Percentiles rank a stretch among this genome's conserved stretches.
phyloP scores from a whole-genome alignment of 2,329 filamentous ascomycete species.

The Leptoxyphium fumago region DNA sequence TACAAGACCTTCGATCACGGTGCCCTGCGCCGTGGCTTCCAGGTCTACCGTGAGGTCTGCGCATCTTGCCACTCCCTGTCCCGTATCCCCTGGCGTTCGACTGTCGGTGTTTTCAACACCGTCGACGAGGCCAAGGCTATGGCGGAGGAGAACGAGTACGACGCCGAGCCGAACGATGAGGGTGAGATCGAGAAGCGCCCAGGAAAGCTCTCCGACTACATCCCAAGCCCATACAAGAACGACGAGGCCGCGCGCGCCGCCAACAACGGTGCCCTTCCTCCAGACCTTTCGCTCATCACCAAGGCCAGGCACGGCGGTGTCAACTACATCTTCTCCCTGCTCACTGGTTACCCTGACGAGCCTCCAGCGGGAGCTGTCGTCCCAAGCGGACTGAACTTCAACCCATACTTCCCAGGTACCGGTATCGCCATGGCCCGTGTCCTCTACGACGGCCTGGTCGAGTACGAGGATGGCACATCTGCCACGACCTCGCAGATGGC shows the following conservation, averaged over 20 bases:
- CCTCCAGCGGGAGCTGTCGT: conserved; percentile 77
- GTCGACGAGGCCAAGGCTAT: conserved; percentile 95
- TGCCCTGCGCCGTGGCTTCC: conserved; percentile 96
- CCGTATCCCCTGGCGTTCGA: conserved; percentile 81
- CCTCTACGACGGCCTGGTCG: conserved; percentile 89
- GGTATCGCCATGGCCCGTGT: conserved; percentile 99
- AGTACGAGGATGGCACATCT: conserved; percentile 93
- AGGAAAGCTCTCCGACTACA: conserved; percentile 96
- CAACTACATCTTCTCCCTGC: conserved; percentile 94
- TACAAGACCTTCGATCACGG: conserved; percentile 94
- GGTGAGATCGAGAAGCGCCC: conserved; percentile 97
- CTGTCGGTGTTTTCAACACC: conserved; percentile 85
- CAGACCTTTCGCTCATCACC: conserved; percentile 93
- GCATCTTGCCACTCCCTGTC: conserved; percentile 91
- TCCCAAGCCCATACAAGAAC: conserved; percentile 93
- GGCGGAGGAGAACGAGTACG: conserved; percentile 97
- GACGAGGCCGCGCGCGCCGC: conserved; percentile 94
- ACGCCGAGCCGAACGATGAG: conserved; percentile 93
- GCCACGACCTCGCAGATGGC: conserved; percentile 98
- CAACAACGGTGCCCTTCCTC: conserved; percentile 95
- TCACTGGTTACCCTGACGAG: conserved; percentile 97
- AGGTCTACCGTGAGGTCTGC: conserved; percentile 98
- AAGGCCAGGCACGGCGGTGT: conserved; percentile 96
- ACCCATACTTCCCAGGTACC: conserved; percentile 98
- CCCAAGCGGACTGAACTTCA: conserved; percentile 91